Percentiles rank a stretch among this genome's conserved stretches.
Evolutionary conservation across 768 basidiomycete species (phyloP).

Genomic region (Suillus placidus): DNA sequence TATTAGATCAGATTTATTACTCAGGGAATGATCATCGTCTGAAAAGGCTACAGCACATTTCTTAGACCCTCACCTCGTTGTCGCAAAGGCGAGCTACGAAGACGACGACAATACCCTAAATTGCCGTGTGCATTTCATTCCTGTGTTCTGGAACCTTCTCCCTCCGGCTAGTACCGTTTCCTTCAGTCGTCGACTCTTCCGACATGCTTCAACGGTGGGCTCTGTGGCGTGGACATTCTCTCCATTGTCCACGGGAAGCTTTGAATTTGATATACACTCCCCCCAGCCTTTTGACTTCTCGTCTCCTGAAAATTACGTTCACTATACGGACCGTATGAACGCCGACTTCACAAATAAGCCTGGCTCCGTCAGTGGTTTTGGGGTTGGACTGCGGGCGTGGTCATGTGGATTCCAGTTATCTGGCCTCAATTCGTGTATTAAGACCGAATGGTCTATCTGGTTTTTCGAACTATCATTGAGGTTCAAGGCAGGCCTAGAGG

Average conservation of each 20-base stretch:
- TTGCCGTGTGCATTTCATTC: conserved; percentile 41
- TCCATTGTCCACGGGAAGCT: conserved; percentile 26
- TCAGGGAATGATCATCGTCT: conserved; percentile 7
- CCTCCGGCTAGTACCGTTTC: conserved; percentile 48
- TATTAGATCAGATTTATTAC: conserved; percentile 19
- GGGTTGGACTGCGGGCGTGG: conserved; percentile 48
- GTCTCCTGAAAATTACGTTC: conserved; percentile 25
- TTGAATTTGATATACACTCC: conserved; percentile 48
- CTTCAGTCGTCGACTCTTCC: conserved; percentile 55
- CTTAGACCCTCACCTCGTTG: conserved; percentile 43
- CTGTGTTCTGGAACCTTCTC: conserved; percentile 32
- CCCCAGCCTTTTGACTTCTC: conserved; percentile 43
- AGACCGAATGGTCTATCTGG: conserved; percentile 52
- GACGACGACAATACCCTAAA: conserved; percentile 49
- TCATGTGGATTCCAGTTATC: conserved; percentile 52
- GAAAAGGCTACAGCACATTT: conserved; percentile 43
- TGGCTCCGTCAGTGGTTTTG: conserved; percentile 57
- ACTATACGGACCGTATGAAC: conserved; percentile 24
- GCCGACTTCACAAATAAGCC: conserved; percentile 31
- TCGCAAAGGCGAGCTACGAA: conserved; percentile 49
- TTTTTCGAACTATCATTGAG: conserved; percentile 59
- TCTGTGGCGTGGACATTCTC: conserved; percentile 37
- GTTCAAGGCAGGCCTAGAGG: conserved; percentile 52
- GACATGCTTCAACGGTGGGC: conserved; percentile 48
- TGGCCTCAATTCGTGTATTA: conserved; percentile 48